Evolutionary conservation across 2,329 filamentous ascomycete species (phyloP).

Genomic region (Didymella arachidicola): DNA sequence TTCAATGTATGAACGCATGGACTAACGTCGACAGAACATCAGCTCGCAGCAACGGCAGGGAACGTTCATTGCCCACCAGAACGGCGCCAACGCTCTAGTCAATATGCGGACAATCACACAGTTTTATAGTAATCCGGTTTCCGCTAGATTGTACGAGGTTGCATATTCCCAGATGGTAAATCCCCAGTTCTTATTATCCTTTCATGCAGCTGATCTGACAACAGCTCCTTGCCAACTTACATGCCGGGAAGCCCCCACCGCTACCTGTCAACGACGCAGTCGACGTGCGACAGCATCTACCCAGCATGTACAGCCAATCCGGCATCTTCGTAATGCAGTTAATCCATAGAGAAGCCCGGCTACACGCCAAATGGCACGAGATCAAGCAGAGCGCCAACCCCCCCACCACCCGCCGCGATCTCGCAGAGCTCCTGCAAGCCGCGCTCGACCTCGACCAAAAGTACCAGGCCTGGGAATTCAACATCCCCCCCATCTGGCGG

Average conservation of each 20-base stretch:
- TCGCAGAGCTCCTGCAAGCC: conserved; percentile 33
- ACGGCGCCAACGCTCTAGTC: conserved; percentile 41
- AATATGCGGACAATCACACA: conserved; percentile 37
- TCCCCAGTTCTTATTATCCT: background rate
- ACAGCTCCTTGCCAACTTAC: conserved; percentile 40
- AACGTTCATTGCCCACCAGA: conserved; percentile 36
- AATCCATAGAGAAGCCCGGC: conserved; percentile 33
- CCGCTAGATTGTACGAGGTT: conserved; percentile 40
- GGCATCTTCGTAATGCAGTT: conserved; percentile 35
- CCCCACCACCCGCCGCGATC: conserved; percentile 29
- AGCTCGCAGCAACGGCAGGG: conserved; percentile 30
- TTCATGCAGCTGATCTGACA: conserved; percentile 24
- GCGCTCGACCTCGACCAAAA: conserved; percentile 37
- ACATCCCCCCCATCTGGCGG: conserved; percentile 28
- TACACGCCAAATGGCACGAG: conserved; percentile 42
- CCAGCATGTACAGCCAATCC: conserved; percentile 31
- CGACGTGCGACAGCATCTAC: conserved; percentile 23
- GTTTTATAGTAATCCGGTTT: conserved; percentile 35
- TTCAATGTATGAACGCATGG: rapidly evolving
- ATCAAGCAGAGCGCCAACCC: conserved; percentile 29
- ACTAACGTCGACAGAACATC: conserved; percentile 31
- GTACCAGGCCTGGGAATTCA: conserved; percentile 39
- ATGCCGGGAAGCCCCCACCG: conserved; percentile 34
- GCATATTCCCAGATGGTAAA: conserved; percentile 39
- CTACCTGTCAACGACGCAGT: conserved; percentile 32